Evolutionary conservation across 83 land plant genomes (phyloP).

Genomic region (Picea mariana): DNA sequence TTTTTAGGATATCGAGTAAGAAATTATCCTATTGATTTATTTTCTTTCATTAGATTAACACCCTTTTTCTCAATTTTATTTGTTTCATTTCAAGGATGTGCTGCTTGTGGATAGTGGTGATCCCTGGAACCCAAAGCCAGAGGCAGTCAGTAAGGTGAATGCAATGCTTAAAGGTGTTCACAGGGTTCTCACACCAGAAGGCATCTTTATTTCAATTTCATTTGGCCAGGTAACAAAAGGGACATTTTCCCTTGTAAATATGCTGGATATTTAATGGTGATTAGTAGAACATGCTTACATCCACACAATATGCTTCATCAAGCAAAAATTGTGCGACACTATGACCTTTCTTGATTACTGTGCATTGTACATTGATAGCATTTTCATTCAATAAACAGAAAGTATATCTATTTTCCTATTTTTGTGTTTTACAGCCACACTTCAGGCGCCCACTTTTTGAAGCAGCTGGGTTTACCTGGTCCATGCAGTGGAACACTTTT

Average conservation of each 20-base stretch:
- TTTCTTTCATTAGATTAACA: slow-evolving; percentile 4
- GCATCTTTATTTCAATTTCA: slow-evolving; percentile 83
- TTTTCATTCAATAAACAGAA: not conserved
- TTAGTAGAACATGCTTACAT: too few species aligned
- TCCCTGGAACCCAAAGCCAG: slow-evolving; percentile 87
- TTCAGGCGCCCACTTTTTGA: slow-evolving; percentile 88
- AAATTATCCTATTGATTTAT: not conserved
- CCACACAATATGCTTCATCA: too few species aligned
- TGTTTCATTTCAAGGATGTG: slow-evolving; percentile 66
- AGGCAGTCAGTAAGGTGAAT: slow-evolving; percentile 55
- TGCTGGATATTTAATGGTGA: not conserved
- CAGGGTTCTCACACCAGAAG: slow-evolving; percentile 77
- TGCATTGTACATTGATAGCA: not conserved
- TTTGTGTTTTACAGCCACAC: slow-evolving; percentile 66
- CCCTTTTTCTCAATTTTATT: not conserved
- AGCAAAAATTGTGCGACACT: too few species aligned
- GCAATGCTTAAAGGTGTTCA: slow-evolving; percentile 79
- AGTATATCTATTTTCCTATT: not conserved
- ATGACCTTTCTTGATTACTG: not conserved
- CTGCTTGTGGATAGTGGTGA: slow-evolving; percentile 95
- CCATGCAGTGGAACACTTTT: slow-evolving; percentile 82
- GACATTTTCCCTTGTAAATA: not conserved
- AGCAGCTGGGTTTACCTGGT: slow-evolving; percentile 74
- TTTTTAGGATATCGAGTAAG: not conserved
- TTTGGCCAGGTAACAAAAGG: slow-evolving; percentile 79